phyloP scores from a whole-genome alignment of 352 stramenopile species.

The Phytopythium helicoides region DNA sequence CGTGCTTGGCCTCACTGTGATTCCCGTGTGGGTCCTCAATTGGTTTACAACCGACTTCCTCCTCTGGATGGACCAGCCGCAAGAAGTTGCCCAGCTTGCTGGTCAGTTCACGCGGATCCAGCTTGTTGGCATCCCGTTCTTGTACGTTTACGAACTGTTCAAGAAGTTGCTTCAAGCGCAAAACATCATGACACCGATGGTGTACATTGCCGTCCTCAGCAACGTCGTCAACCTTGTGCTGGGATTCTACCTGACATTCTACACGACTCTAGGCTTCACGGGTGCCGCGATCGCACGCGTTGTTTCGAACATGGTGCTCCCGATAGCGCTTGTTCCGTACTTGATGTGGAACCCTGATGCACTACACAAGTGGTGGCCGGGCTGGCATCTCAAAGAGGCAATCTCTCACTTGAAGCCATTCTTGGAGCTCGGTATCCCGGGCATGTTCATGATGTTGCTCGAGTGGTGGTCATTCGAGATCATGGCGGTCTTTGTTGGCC shows the following conservation, averaged over 20 bases:
- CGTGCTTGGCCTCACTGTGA: slow-evolving; percentile 51
- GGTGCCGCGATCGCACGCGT: slow-evolving; percentile 76
- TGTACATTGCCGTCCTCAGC: slow-evolving; percentile 69
- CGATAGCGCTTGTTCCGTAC: slow-evolving; percentile 57
- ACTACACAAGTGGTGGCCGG: slow-evolving; percentile 51
- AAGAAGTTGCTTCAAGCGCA: slow-evolving; percentile 85
- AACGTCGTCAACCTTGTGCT: slow-evolving; percentile 77
- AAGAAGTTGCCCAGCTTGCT: slow-evolving; percentile 56
- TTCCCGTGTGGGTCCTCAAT: slow-evolving; percentile 68
- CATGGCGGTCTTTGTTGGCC: slow-evolving; percentile 63
- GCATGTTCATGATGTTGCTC: slow-evolving; percentile 74
- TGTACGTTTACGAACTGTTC: slow-evolving; percentile 85
- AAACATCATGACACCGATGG: slow-evolving; percentile 85
- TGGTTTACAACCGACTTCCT: slow-evolving; percentile 72
- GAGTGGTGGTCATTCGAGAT: slow-evolving; percentile 85
- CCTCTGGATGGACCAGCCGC: slow-evolving; percentile 57
- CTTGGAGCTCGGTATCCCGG: slow-evolving; percentile 60
- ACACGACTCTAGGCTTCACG: slow-evolving; percentile 73
- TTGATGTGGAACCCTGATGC: slow-evolving; percentile 52
- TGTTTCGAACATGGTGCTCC: slow-evolving; percentile 53
- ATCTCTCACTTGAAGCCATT: slow-evolving; percentile 58
- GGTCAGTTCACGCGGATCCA: slow-evolving; percentile 68
- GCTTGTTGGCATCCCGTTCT: slow-evolving; percentile 71
- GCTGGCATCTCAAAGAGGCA: slow-evolving; percentile 57
- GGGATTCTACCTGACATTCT: slow-evolving; percentile 78